Conservation (phyloP, 1,139 yeast species). For the Meyerozyma guilliermondii region DNA sequence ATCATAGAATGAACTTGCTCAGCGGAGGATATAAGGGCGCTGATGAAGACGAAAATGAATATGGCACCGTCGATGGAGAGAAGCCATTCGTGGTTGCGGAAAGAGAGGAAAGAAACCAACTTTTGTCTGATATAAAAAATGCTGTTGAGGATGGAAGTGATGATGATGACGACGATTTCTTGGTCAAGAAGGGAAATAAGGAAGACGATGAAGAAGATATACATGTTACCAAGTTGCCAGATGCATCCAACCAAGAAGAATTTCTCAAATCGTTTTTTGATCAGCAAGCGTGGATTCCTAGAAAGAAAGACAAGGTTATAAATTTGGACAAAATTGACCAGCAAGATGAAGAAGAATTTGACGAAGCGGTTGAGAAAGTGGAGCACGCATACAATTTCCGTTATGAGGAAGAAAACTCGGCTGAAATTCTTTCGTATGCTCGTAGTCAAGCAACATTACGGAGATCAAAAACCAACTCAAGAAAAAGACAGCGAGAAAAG, state of each 20-base stretch:
- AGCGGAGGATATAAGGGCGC: slow-evolving; percentile 53
- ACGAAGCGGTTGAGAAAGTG: slow-evolving; percentile 84
- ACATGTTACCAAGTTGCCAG: slow-evolving; percentile 45
- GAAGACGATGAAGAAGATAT: slow-evolving; percentile 11
- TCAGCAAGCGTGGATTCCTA: slow-evolving; percentile 87
- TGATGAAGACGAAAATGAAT: slow-evolving; percentile 35
- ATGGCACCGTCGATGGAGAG: slow-evolving; percentile 50
- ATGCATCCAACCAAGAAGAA: slow-evolving; percentile 64
- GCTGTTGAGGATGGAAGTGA: slow-evolving; percentile 51
- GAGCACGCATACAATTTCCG: slow-evolving; percentile 94
- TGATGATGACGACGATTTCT: slow-evolving; percentile 36
- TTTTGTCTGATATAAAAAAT: slow-evolving; percentile 69
- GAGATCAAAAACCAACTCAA: slow-evolving; percentile 65
- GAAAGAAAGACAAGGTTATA: slow-evolving; percentile 47
- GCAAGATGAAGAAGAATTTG: slow-evolving; percentile 83
- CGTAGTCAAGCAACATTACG: slow-evolving; percentile 92
- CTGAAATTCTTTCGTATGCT: slow-evolving; percentile 94
- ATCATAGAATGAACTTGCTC: slow-evolving; percentile 77
- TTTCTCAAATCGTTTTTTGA: slow-evolving; percentile 71
- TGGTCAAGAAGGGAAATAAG: slow-evolving; percentile 48
- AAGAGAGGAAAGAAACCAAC: slow-evolving; percentile 65
- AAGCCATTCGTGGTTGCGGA: slow-evolving; percentile 71
- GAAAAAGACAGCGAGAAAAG: slow-evolving; percentile 80
- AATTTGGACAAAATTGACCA: slow-evolving; percentile 53
- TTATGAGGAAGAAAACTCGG: slow-evolving; percentile 86